Evolutionary conservation across 2,329 filamentous ascomycete species (phyloP), one percentile per base, ranked within the genome.

Genomic region (Acarospora socialis): DNA sequence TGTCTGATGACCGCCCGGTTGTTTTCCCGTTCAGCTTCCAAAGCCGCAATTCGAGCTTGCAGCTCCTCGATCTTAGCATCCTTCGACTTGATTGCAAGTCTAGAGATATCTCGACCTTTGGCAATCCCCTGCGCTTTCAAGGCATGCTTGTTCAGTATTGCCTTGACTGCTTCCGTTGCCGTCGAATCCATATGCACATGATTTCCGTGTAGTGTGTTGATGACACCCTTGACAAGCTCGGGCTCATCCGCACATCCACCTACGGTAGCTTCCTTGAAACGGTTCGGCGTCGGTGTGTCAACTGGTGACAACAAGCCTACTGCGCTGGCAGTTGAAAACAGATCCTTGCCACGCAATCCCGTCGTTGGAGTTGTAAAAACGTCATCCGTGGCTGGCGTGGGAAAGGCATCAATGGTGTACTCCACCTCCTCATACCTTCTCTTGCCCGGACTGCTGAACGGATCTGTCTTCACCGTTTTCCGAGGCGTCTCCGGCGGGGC

Each of bases 41-140:
- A 49, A 8, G 55, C 56, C 4, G 52, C 54, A 63, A 92, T 60
- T 43, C 77, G 58, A 48, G 80, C 59, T 59, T 75, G 66, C 55
- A 92, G 55, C 52, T 80, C 61, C 52, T 65, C 54, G 50, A 78
- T 60, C 56, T 73, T 57, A 49, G 70, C 54, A 59, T 87, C 76
- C 41, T 74, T 75, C 4, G 64, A 61, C 46, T 70, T 73, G 20
- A 81, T 47, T 3, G 66, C 68, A 6, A 68, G 51, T n/a, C 80
- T 58, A 3, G 69, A 65, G 5, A 77, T 67, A 37, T 87, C 78
- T 2, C 79, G 61, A 1, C 77, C 77, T 39, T 66, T 66, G 22
- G 63, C 60, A 13, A 80, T 61, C 0, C 79, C 80, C 44, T 67
- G 69, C 0, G 65, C 62, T 31, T 63, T 65, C 31, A 73, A 54